Percentiles rank a stretch among this genome's conserved stretches.
These are phyloP conservation scores for Nemania diffusa DNA, from an alignment of 2,329 filamentous ascomycete species.

Conservation along the genomic window DNA sequence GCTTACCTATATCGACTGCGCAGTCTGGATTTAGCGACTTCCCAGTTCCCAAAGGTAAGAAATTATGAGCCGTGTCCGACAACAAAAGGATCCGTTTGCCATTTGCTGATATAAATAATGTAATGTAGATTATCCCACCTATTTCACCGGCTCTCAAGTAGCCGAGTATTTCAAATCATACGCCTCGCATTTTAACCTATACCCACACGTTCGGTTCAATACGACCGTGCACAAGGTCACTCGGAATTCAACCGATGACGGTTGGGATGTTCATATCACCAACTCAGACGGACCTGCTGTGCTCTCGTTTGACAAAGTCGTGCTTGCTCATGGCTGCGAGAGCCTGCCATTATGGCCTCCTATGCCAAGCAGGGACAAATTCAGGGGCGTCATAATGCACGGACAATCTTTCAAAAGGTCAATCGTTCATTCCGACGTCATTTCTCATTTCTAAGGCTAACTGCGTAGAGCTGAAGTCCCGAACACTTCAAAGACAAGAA, in stretches of 20 bases:
- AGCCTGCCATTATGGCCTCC: constrained; percentile 32
- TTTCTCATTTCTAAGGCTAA: background rate
- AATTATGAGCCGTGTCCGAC: background rate
- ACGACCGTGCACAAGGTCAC: constrained; percentile 35
- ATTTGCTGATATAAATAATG: background rate
- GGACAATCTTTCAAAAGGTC: constrained; percentile 40
- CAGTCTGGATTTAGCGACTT: constrained; percentile 41
- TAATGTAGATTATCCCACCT: constrained; percentile 32
- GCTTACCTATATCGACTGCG: background rate
- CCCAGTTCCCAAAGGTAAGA: constrained; percentile 38
- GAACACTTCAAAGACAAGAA: constrained; percentile 33
- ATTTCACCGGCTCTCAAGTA: constrained; percentile 29
- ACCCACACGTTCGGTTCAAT: constrained; percentile 32
- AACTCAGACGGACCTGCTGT: constrained; percentile 25
- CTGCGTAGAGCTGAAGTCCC: constrained; percentile 15
- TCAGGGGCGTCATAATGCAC: constrained; percentile 39
- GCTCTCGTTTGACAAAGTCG: constrained; percentile 38
- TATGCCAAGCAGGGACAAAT: constrained; percentile 36
- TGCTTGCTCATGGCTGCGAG: constrained; percentile 37
- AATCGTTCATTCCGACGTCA: background rate
- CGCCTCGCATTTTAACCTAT: constrained; percentile 36
- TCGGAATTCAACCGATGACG: constrained; percentile 33
- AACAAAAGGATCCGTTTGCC: background rate
- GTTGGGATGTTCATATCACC: constrained; percentile 38
- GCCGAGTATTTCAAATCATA: constrained; percentile 38